Percentiles rank a stretch among this genome's conserved stretches.
These are phyloP conservation scores for Spirogloea muscicola DNA, from an alignment of 139 green algal genomes.

Conservation along the genomic window DNA sequence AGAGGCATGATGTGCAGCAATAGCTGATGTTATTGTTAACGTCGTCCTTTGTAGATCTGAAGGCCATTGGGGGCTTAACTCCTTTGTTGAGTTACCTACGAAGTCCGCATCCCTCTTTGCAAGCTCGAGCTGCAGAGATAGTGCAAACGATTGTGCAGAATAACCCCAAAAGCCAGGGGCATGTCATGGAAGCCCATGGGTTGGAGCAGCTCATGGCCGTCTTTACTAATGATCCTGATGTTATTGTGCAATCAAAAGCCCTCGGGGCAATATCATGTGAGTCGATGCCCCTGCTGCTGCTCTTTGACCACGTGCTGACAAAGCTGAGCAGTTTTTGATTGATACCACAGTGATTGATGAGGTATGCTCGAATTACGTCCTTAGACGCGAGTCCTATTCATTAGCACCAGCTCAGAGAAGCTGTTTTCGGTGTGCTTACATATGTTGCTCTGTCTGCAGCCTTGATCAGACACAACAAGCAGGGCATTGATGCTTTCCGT, in stretches of 20 bases:
- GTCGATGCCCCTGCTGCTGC: background rate
- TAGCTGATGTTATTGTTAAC: no score
- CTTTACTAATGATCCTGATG: slow-evolving; percentile 22
- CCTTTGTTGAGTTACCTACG: slow-evolving; percentile 32
- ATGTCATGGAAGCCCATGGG: slow-evolving; percentile 42
- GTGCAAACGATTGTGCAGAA: slow-evolving; percentile 48
- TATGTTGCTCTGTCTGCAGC: slow-evolving; percentile 3
- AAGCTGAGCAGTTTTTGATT: background rate
- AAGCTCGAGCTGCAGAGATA: slow-evolving; percentile 39
- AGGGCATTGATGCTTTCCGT: slow-evolving; percentile 14
- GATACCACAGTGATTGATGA: background rate
- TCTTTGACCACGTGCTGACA: background rate
- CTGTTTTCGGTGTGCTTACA: slow-evolving; percentile 1
- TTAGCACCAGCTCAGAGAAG: background rate
- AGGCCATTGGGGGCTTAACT: slow-evolving; percentile 40
- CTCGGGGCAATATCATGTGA: slow-evolving; percentile 37
- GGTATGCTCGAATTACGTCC: background rate
- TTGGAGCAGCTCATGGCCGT: slow-evolving; percentile 18
- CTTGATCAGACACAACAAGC: slow-evolving; percentile 20
- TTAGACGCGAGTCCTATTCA: background rate
- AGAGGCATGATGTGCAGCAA: no score
- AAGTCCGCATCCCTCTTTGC: slow-evolving; percentile 5
- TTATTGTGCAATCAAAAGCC: slow-evolving; percentile 20
- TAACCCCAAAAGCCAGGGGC: slow-evolving; percentile 34
- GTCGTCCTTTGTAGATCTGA: no score